phyloP scores from a whole-genome alignment of 805 yeast species.

The Ogataea populi-albae region DNA sequence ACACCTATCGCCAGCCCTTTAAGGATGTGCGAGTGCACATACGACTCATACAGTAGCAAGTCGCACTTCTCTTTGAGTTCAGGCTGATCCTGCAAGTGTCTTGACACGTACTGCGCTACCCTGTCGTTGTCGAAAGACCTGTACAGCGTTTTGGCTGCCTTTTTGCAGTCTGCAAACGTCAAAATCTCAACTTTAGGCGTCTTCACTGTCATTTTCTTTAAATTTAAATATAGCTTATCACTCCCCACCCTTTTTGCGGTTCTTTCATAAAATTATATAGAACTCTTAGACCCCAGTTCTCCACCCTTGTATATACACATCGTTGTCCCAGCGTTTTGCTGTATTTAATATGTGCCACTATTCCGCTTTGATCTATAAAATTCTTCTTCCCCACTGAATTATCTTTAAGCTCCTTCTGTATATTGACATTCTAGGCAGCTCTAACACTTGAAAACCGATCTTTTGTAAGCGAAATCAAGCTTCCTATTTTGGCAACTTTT shows the following conservation, averaged over 20 bases:
- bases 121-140: conserved; percentile 34
- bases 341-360: too few species aligned
- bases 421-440: conserved; percentile 1
- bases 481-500: conserved; percentile 1
- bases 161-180: conserved; percentile 28
- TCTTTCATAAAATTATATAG: too few species aligned
- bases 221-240: background rate
- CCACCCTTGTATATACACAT: too few species aligned
- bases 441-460: too few species aligned
- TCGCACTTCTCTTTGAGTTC: conserved; percentile 33
- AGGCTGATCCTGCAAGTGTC: conserved; percentile 34
- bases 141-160: conserved; percentile 35
- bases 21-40: conserved; percentile 47
- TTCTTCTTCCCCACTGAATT: too few species aligned
- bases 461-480: too few species aligned
- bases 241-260: background rate
- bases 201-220: conserved; percentile 6
- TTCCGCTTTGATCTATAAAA: too few species aligned
- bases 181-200: conserved; percentile 29
- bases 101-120: conserved; percentile 32
- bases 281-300: too few species aligned
- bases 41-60: conserved; percentile 46
- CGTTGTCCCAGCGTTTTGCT: too few species aligned
- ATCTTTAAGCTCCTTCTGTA: too few species aligned
- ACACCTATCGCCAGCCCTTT: conserved; percentile 50